A percentile compares a stretch with the other conserved stretches of the same genome.
These are phyloP conservation scores for Amanita polypyramis DNA, from an alignment of 768 basidiomycete genomes.

Conservation along the genomic window DNA sequence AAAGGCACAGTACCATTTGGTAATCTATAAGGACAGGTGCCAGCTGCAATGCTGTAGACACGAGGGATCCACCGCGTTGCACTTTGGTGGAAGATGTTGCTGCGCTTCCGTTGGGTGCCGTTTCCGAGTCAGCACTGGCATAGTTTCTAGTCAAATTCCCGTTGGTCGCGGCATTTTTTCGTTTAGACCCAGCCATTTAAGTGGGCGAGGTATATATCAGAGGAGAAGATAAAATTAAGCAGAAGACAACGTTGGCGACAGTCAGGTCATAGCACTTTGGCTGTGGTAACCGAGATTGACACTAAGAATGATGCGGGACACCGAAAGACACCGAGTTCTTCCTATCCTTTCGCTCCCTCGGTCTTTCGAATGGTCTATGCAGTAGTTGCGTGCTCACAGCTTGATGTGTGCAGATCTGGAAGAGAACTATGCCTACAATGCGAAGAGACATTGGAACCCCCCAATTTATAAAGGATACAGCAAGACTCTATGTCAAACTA, in stretches of 20 bases:
- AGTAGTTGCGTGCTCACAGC: too few species aligned
- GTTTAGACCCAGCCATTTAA: not conserved
- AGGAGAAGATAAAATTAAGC: not conserved
- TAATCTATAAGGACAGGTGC: slow-evolving; percentile 4
- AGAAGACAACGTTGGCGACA: not conserved
- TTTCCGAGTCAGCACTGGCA: too few species aligned
- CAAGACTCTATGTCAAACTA: too few species aligned
- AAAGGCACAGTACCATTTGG: slow-evolving; percentile 1
- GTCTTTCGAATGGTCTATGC: too few species aligned
- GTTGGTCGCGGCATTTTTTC: not conserved
- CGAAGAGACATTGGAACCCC: too few species aligned
- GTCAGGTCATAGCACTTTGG: not conserved
- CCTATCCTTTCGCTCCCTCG: not conserved
- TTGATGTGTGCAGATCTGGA: too few species aligned
- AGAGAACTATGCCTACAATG: too few species aligned
- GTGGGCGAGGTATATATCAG: not conserved
- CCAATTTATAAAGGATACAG: too few species aligned
- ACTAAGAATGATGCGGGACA: too few species aligned
- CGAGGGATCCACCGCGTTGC: not conserved
- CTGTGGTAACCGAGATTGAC: too few species aligned
- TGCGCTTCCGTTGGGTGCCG: not conserved
- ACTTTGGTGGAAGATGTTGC: not conserved
- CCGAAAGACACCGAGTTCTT: not conserved
- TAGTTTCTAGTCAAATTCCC: not conserved
- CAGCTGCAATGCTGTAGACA: not conserved